phyloP scores from a whole-genome alignment of 2,329 filamentous ascomycete genomes.

The Lachnellula hyalina region DNA sequence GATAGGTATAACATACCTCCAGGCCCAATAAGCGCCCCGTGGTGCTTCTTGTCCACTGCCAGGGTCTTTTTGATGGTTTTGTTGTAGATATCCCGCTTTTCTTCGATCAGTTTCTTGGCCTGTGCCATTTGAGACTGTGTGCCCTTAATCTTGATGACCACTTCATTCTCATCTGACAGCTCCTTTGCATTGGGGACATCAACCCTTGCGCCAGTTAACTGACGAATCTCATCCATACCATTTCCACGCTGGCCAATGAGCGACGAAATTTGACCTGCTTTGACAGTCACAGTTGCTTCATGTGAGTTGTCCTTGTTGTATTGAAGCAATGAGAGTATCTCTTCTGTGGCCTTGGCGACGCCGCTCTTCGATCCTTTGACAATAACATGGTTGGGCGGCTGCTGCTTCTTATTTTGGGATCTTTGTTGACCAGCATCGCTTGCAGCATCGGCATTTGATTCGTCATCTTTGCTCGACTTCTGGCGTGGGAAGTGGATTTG shows the following conservation, averaged over 20 bases:
- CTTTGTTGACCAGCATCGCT: constrained; percentile 60
- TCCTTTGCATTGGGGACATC: constrained; percentile 83
- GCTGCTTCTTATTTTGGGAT: constrained; percentile 68
- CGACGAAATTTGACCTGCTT: constrained; percentile 88
- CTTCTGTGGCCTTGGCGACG: constrained; percentile 85
- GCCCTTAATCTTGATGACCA: constrained; percentile 88
- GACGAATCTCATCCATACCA: constrained; percentile 84
- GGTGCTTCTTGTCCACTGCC: constrained; percentile 91
- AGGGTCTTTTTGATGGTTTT: constrained; percentile 80
- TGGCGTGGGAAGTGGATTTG: constrained; percentile 86
- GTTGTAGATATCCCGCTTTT: constrained; percentile 82
- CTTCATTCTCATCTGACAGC: constrained; percentile 57
- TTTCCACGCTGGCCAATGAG: constrained; percentile 87
- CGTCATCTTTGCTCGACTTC: constrained; percentile 64
- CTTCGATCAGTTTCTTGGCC: constrained; percentile 83
- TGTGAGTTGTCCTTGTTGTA: constrained; percentile 86
- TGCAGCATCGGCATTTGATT: constrained; percentile 61
- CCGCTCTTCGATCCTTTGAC: constrained; percentile 90
- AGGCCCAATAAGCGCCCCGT: constrained; percentile 81
- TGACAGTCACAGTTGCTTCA: constrained; percentile 73
- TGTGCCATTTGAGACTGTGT: constrained; percentile 86
- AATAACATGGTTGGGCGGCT: constrained; percentile 81
- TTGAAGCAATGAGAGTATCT: constrained; percentile 82
- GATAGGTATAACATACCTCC: constrained; percentile 58
- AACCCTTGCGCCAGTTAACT: constrained; percentile 79